These are phyloP conservation scores for Terfezia claveryi DNA, from an alignment of 495 filamentous ascomycete species.

Conservation along the genomic window DNA sequence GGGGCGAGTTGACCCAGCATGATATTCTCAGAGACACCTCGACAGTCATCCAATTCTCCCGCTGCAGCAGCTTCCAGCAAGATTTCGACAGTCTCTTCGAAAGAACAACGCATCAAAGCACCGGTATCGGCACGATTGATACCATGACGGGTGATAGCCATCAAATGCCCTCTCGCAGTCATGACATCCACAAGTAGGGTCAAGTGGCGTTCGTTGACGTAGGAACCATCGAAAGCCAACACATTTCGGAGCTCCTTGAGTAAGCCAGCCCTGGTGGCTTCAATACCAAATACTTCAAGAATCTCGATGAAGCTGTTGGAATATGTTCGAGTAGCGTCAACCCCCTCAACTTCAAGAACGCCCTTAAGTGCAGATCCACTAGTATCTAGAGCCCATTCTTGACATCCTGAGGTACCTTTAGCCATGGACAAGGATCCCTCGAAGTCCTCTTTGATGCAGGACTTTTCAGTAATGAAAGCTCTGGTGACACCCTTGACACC, in stretches of 20 bases:
- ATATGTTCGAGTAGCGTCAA: slow-evolving; percentile 73
- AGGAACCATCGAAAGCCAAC: slow-evolving; percentile 90
- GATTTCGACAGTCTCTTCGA: slow-evolving; percentile 98
- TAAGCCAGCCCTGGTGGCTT: slow-evolving; percentile 67
- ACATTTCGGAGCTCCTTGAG: slow-evolving; percentile 75
- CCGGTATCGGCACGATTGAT: slow-evolving; percentile 97
- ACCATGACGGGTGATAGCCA: slow-evolving; percentile 90
- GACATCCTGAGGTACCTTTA: slow-evolving; percentile 49
- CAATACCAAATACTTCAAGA: slow-evolving; percentile 84
- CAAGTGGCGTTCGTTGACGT: slow-evolving; percentile 96
- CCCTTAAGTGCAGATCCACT: slow-evolving; percentile 64
- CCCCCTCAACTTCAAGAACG: slow-evolving; percentile 66
- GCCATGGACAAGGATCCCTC: slow-evolving; percentile 47
- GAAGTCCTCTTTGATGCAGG: slow-evolving; percentile 34
- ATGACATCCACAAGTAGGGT: slow-evolving; percentile 94
- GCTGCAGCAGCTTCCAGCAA: slow-evolving; percentile 79
- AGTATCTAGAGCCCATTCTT: slow-evolving; percentile 90
- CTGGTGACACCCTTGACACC: slow-evolving; percentile 71
- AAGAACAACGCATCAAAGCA: slow-evolving; percentile 96
- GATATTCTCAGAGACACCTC: slow-evolving; percentile 93
- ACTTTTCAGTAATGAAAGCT: slow-evolving; percentile 76
- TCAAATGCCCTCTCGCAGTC: slow-evolving; percentile 80
- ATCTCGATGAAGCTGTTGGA: slow-evolving; percentile 91
- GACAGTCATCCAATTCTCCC: slow-evolving; percentile 91
- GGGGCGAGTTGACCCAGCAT: slow-evolving; percentile 95